Conservation (phyloP, 306 rosid species). For the Luffa aegyptiaca region DNA sequence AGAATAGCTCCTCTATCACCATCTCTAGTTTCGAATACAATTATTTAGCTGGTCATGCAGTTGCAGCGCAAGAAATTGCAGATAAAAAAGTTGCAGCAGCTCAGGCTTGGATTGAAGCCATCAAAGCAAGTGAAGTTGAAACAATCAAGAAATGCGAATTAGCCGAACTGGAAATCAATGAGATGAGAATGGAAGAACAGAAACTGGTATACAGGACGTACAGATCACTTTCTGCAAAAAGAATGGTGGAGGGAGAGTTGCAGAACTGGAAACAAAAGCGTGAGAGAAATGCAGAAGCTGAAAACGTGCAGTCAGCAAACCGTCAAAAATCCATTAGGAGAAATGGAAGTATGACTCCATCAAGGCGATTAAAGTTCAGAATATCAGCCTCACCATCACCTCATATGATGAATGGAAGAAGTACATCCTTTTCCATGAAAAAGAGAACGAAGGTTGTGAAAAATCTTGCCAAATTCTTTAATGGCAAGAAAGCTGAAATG, state of each 20-base stretch:
- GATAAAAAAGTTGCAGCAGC: constrained; percentile 79
- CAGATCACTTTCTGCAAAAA: constrained; percentile 26
- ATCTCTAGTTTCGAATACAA: constrained; percentile 77
- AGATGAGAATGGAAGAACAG: constrained; percentile 36
- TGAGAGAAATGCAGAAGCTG: constrained; percentile 28
- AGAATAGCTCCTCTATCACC: constrained; percentile 45
- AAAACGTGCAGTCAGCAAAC: constrained; percentile 18
- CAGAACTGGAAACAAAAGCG: constrained; percentile 32
- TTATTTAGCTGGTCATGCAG: constrained; percentile 60
- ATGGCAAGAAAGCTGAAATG: constrained; percentile 25
- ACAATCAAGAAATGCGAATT: constrained; percentile 40
- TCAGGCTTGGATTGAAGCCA: constrained; percentile 78
- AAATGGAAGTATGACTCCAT: constrained; percentile 20
- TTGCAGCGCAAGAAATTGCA: constrained; percentile 66
- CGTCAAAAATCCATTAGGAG: constrained; percentile 39
- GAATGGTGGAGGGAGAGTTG: constrained; percentile 32
- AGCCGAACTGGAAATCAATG: constrained; percentile 43
- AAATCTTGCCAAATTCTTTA: constrained; percentile 51
- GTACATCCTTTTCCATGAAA: constrained; percentile 36
- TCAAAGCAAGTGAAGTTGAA: constrained; percentile 85
- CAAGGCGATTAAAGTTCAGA: constrained; percentile 25
- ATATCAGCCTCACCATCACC: constrained; percentile 47
- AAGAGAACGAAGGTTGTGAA: constrained; percentile 56
- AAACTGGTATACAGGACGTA: constrained; percentile 21
- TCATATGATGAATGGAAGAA: constrained; percentile 24